These are phyloP conservation scores for Oxytropis ochrocephala DNA, from an alignment of 306 rosid genomes.

Conservation along the genomic window DNA sequence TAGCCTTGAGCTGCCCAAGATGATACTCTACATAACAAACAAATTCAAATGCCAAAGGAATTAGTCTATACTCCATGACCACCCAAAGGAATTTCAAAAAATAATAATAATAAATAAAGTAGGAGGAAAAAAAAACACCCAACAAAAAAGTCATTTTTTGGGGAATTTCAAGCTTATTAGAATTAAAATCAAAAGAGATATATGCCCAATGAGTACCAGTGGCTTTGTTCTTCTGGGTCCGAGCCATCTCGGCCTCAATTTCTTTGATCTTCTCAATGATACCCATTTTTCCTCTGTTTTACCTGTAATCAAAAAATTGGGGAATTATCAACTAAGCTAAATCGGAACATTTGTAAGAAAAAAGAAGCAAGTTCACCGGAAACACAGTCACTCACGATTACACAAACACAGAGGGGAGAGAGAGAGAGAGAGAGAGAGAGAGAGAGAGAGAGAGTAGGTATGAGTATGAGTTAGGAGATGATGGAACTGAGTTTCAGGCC, in stretches of 20 bases:
- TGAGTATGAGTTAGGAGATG: neutral
- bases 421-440: neutral
- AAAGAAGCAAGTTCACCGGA: constrained; percentile 24
- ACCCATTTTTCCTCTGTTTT: constrained; percentile 54
- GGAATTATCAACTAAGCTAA: neutral
- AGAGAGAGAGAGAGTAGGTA: constrained; percentile 12
- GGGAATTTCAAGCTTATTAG: neutral
- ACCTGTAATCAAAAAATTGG: constrained; percentile 29
- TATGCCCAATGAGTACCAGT: constrained; percentile 41
- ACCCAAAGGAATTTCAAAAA: neutral
- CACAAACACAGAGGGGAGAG: neutral
- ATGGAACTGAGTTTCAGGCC: neutral
- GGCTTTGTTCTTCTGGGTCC: constrained; percentile 98
- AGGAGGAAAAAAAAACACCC: neutral
- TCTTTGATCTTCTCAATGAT: constrained; percentile 92
- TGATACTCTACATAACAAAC: constrained; percentile 66
- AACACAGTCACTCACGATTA: constrained; percentile 25
- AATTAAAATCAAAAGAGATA: neutral
- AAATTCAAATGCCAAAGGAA: neutral
- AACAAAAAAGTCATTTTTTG: neutral
- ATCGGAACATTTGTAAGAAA: neutral
- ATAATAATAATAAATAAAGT: neutral
- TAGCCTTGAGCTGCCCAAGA: constrained; percentile 99
- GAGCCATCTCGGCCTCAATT: constrained; percentile 99
- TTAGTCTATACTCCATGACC: neutral